A percentile compares a stretch with the other conserved stretches of the same genome.
phyloP scores from a whole-genome alignment of 2,329 filamentous ascomycete genomes.

The Ilyonectria destructans region DNA sequence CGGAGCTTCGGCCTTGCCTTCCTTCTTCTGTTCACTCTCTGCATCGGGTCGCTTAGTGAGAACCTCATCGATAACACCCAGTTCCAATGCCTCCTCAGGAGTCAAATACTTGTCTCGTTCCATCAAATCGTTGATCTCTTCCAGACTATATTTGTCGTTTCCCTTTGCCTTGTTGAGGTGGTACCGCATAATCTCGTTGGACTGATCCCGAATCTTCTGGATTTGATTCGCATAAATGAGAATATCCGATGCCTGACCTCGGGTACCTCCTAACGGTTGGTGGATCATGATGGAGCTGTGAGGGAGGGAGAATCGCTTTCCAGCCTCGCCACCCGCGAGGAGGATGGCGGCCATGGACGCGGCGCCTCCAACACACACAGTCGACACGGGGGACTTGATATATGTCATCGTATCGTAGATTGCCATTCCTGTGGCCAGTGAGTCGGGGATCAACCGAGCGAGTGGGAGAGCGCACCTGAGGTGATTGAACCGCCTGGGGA shows the following conservation, averaged over 20 bases:
- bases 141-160: slow-evolving; percentile 82
- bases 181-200: slow-evolving; percentile 91
- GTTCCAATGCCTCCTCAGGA: slow-evolving; percentile 88
- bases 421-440: slow-evolving; percentile 71
- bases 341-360: slow-evolving; percentile 95
- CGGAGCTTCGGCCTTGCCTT: slow-evolving; percentile 28
- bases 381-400: slow-evolving; percentile 92
- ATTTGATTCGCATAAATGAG: slow-evolving; percentile 99
- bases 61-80: slow-evolving; percentile 95
- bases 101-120: slow-evolving; percentile 96
- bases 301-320: slow-evolving; percentile 91
- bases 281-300: slow-evolving; percentile 98
- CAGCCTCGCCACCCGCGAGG: slow-evolving; percentile 87
- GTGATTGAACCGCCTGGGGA: slow-evolving; percentile 95
- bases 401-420: slow-evolving; percentile 99
- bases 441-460: slow-evolving; percentile 20
- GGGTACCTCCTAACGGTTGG: slow-evolving; percentile 86
- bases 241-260: slow-evolving; percentile 83
- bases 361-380: slow-evolving; percentile 94
- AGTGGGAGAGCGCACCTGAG: slow-evolving; percentile 58
- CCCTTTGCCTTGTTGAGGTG: slow-evolving; percentile 87
- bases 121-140: slow-evolving; percentile 95
- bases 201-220: slow-evolving; percentile 84
- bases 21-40: slow-evolving; percentile 54
- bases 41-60: slow-evolving; percentile 74